Evolutionary conservation across 2,329 filamentous ascomycete genomes (phyloP).

Genomic region (Paracorniculantispora psalliotae): DNA sequence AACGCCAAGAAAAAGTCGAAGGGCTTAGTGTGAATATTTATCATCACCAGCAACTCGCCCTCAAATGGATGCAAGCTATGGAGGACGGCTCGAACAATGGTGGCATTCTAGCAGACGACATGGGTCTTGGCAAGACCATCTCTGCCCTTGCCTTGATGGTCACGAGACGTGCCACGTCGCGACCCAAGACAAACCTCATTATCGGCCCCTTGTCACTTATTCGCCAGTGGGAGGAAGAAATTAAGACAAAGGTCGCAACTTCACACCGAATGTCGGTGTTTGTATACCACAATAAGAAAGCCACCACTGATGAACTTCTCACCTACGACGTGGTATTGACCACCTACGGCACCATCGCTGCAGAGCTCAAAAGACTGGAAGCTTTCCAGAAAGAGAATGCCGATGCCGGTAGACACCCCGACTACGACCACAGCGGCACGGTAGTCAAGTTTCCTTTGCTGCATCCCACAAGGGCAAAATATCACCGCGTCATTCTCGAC

Average conservation of each 20-base stretch:
- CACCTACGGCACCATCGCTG: slow-evolving; percentile 71
- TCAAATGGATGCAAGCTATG: slow-evolving; percentile 80
- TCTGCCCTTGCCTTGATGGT: slow-evolving; percentile 76
- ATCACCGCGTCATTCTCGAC: slow-evolving; percentile 78
- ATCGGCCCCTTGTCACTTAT: slow-evolving; percentile 75
- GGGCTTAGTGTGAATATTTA: slow-evolving; percentile 66
- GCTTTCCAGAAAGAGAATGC: slow-evolving; percentile 46
- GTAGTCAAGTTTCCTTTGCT: slow-evolving; percentile 50
- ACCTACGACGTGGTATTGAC: slow-evolving; percentile 76
- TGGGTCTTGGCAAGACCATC: slow-evolving; percentile 89
- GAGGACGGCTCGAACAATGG: slow-evolving; percentile 74
- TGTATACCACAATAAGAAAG: slow-evolving; percentile 66
- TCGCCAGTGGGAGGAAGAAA: slow-evolving; percentile 80
- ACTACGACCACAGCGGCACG: slow-evolving; percentile 33
- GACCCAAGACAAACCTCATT: slow-evolving; percentile 66
- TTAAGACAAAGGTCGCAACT: slow-evolving; percentile 61
- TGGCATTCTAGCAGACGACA: slow-evolving; percentile 89
- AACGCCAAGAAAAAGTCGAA: slow-evolving; percentile 63
- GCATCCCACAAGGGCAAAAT: slow-evolving; percentile 55
- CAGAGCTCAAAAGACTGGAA: slow-evolving; percentile 58
- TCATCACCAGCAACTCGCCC: slow-evolving; percentile 75
- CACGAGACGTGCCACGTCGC: slow-evolving; percentile 52
- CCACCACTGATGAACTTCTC: slow-evolving; percentile 54
- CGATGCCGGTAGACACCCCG: slow-evolving; percentile 27
- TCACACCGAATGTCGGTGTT: slow-evolving; percentile 58